These are phyloP conservation scores for Tolypocladium capitatum DNA, from an alignment of 2,329 filamentous ascomycete genomes.

Conservation along the genomic window DNA sequence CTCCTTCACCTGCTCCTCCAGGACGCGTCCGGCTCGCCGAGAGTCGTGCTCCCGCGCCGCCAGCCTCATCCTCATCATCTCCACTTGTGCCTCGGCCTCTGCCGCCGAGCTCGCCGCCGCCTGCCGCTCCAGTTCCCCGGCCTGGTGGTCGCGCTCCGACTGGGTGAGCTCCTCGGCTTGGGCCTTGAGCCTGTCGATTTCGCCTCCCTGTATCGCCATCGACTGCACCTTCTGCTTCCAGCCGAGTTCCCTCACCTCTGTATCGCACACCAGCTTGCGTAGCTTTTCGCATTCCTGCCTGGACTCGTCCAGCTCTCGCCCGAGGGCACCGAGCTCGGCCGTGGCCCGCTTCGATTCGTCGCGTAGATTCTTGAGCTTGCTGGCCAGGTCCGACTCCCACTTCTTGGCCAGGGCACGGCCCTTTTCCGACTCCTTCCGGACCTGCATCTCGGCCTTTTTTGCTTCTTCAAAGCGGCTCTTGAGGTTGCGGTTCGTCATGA, in stretches of 20 bases:
- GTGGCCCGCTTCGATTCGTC: constrained; percentile 58
- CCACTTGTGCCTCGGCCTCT: constrained; percentile 43
- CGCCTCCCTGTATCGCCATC: constrained; percentile 45
- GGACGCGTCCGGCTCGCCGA: constrained; percentile 26
- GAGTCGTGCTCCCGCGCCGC: constrained; percentile 34
- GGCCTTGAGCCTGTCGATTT: constrained; percentile 44
- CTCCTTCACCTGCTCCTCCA: constrained; percentile 32
- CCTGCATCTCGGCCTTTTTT: constrained; percentile 54
- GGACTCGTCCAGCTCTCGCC: constrained; percentile 42
- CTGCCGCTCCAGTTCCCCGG: constrained; percentile 47
- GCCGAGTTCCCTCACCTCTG: constrained; percentile 54
- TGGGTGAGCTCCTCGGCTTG: constrained; percentile 49
- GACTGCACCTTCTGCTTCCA: constrained; percentile 51
- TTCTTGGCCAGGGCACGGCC: constrained; percentile 63
- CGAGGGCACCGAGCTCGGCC: constrained; percentile 41
- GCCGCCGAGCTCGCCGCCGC: constrained; percentile 43
- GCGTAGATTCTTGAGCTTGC: constrained; percentile 50
- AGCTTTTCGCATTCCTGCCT: constrained; percentile 51
- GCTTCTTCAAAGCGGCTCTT: constrained; percentile 62
- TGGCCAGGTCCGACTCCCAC: constrained; percentile 59
- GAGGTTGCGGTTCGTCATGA: constrained; percentile 62
- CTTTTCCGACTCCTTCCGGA: constrained; percentile 59
- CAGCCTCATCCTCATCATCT: constrained; percentile 46
- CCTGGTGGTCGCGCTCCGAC: constrained; percentile 49
- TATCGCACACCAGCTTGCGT: constrained; percentile 50